These are phyloP conservation scores for Coemansia sp. DNA, from an alignment of 192 early-diverging fungal genomes.

Conservation along the genomic window DNA sequence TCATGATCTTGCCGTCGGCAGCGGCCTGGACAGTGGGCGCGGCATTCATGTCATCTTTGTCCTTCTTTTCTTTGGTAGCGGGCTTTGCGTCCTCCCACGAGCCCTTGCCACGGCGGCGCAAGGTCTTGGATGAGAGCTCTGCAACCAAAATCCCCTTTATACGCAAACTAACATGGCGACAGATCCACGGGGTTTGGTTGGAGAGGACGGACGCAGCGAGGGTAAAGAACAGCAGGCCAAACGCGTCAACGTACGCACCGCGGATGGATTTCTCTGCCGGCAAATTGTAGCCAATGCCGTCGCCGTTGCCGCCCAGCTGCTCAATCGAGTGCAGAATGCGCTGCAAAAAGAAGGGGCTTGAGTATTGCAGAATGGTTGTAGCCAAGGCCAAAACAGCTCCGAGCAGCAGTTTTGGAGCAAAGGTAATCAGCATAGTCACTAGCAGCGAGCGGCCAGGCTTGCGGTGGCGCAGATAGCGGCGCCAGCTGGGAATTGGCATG, in stretches of 20 bases:
- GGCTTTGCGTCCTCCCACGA: slow-evolving; percentile 34
- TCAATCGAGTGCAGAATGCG: slow-evolving; percentile 55
- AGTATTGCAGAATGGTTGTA: slow-evolving; percentile 35
- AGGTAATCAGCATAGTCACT: slow-evolving; percentile 23
- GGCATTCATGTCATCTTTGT: slow-evolving; percentile 4
- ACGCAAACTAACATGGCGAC: slow-evolving; percentile 61
- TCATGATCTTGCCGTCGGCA: slow-evolving; percentile 60
- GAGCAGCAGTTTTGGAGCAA: slow-evolving; percentile 35
- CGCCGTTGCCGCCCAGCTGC: slow-evolving; percentile 15
- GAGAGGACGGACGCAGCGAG: slow-evolving; percentile 38
- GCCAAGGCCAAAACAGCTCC: slow-evolving; percentile 37
- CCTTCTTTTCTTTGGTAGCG: slow-evolving; percentile 13
- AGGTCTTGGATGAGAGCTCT: slow-evolving; percentile 63
- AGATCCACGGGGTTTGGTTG: slow-evolving; percentile 61
- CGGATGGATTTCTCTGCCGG: slow-evolving; percentile 1
- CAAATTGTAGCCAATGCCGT: background rate
- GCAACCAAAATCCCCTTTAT: slow-evolving; percentile 57
- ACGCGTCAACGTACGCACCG: slow-evolving; percentile 54
- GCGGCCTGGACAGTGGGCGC: slow-evolving; percentile 25
- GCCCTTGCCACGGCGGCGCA: slow-evolving; percentile 56
- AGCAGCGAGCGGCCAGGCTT: slow-evolving; percentile 23
- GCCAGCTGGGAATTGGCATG: slow-evolving; percentile 36
- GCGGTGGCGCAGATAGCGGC: slow-evolving; percentile 7
- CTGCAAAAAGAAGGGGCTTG: slow-evolving; percentile 55
- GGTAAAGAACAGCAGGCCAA: slow-evolving; percentile 54